phyloP scores from a whole-genome alignment of 352 stramenopile species.

The Phytophthora podocarpi region DNA sequence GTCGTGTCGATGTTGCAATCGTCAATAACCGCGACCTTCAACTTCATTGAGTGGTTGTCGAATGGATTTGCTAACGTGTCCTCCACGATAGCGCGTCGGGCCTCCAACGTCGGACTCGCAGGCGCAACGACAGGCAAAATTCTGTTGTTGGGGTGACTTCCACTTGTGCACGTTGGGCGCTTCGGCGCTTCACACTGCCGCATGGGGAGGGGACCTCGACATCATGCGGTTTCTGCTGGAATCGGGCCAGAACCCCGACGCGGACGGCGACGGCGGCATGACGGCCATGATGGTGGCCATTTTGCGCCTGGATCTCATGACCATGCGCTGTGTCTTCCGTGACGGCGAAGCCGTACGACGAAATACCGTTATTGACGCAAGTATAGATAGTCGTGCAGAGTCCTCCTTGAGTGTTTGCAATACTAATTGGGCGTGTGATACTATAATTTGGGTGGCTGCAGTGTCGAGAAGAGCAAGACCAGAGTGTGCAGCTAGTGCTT shows the following conservation, averaged over 20 bases:
- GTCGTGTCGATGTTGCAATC: no score
- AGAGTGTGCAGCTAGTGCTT: slow-evolving; percentile 1
- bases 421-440: no score
- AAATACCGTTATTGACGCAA: slow-evolving; percentile 32
- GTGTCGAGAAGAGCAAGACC: slow-evolving; percentile 28
- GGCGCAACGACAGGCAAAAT: slow-evolving; percentile 1
- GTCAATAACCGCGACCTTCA: no score
- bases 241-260: slow-evolving; percentile 22
- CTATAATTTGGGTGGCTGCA: no score
- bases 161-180: slow-evolving; percentile 26
- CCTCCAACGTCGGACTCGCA: slow-evolving; percentile 11
- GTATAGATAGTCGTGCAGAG: no score
- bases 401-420: no score
- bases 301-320: slow-evolving; percentile 27
- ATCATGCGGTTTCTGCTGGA: slow-evolving; percentile 32
- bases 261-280: slow-evolving; percentile 18
- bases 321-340: slow-evolving; percentile 31
- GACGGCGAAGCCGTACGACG: slow-evolving; percentile 12
- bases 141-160: slow-evolving; percentile 31
- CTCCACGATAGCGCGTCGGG: no score
- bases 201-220: slow-evolving; percentile 20
- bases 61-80: no score
- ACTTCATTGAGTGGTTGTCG: no score
- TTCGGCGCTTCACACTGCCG: slow-evolving; percentile 31
- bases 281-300: slow-evolving; percentile 37